These are phyloP conservation scores for Zasmidium angulare DNA, from an alignment of 2,329 filamentous ascomycete genomes.

Conservation along the genomic window DNA sequence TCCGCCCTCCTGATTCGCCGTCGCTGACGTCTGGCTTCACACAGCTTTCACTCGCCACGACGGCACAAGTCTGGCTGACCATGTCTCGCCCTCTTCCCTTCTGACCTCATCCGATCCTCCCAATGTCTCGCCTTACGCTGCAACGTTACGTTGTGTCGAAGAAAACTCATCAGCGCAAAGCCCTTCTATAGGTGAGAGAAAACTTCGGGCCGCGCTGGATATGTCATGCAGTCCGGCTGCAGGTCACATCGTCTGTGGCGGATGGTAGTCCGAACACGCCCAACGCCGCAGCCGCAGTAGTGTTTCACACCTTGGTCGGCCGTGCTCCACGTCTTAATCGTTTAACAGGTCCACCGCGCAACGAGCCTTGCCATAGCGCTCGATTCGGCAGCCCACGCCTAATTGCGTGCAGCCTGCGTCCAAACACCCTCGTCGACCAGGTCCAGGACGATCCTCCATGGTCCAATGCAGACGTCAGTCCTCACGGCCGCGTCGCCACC, in stretches of 20 bases:
- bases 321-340: background rate
- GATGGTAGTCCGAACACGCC: background rate
- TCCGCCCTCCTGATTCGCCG: background rate
- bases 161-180: background rate
- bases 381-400: background rate
- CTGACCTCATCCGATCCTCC: background rate
- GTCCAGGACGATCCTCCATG: background rate
- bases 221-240: background rate
- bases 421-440: background rate
- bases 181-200: background rate
- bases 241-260: background rate
- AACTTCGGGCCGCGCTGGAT: background rate
- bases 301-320: background rate
- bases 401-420: background rate
- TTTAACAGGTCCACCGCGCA: background rate
- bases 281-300: background rate
- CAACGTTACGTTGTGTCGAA: background rate
- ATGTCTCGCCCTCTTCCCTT: background rate
- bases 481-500: background rate
- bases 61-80: background rate
- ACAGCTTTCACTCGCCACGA: background rate
- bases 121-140: background rate
- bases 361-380: background rate
- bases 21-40: background rate
- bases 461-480: background rate